A percentile compares a stretch with the other conserved stretches of the same genome.
Evolutionary conservation across 371 early-diverging fungal genomes (phyloP).

Genomic region (Blastocladiella emersonii): DNA sequence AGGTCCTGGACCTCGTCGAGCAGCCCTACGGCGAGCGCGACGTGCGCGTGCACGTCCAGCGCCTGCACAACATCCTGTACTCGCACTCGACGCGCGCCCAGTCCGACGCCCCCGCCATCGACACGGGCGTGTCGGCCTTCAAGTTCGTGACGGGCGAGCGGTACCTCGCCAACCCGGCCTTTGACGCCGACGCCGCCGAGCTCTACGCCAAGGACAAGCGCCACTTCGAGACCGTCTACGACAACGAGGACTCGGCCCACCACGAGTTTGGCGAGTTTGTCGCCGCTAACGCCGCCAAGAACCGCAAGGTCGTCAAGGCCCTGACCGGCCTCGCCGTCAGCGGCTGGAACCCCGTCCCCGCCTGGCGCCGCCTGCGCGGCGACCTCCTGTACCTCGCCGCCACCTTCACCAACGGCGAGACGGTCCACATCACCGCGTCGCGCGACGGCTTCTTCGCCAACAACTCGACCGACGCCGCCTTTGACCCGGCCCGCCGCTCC

Average conservation of each 20-base stretch:
- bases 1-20: neutral
- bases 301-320: too few relatives aligned
- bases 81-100: neutral
- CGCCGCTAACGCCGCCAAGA: neutral
- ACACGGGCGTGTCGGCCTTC: slow-evolving; percentile 4
- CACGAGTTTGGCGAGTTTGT: slow-evolving; percentile 5
- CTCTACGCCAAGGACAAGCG: neutral
- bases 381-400: slow-evolving; percentile 7
- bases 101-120: neutral
- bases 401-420: neutral
- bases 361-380: slow-evolving; percentile 8
- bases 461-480: slow-evolving; percentile 2
- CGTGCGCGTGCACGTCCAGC: slow-evolving; percentile 5
- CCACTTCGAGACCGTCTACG: neutral
- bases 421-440: slow-evolving; percentile 5
- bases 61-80: slow-evolving; percentile 2
- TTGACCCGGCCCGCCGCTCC: slow-evolving; percentile 2
- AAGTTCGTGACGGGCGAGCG: slow-evolving; percentile 2
- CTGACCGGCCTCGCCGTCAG: neutral
- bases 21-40: slow-evolving; percentile 3
- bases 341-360: slow-evolving; percentile 8
- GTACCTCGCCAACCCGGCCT: neutral
- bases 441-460: slow-evolving; percentile 3
- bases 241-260: neutral
- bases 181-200: neutral